A percentile compares a stretch with the other conserved stretches of the same genome.
Evolutionary conservation across 179 eudicot genomes (phyloP).

Genomic region (Carnegiea gigantea): DNA sequence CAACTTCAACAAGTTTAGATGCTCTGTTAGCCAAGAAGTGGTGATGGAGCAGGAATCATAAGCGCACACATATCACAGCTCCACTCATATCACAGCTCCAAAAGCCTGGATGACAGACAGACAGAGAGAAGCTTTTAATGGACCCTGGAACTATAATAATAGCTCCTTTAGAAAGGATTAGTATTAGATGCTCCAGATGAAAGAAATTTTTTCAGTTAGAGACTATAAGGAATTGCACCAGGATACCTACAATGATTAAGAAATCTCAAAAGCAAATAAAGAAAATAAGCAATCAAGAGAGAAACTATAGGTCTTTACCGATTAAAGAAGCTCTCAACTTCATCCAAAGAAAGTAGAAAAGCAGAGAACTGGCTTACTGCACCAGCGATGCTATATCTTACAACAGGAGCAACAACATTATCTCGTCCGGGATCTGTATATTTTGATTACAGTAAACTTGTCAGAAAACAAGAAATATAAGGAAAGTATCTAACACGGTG

Average conservation of each 20-base stretch:
- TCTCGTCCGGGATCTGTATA: constrained; percentile 79
- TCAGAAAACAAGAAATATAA: neutral
- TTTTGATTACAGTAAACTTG: constrained; percentile 2
- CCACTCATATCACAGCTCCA: neutral
- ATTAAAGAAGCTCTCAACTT: constrained; percentile 54
- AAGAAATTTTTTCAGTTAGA: neutral
- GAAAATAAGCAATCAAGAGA: neutral
- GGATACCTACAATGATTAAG: neutral
- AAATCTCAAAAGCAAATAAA: neutral
- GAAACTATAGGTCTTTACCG: constrained; percentile 45
- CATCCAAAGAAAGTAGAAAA: constrained; percentile 61
- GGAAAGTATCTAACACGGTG: neutral
- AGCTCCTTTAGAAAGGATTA: neutral
- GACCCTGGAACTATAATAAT: neutral
- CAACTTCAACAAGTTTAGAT: neutral
- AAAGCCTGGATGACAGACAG: neutral
- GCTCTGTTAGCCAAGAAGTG: neutral
- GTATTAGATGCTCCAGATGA: neutral
- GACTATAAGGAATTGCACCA: neutral
- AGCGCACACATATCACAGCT: too few species aligned
- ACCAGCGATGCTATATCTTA: constrained; percentile 48
- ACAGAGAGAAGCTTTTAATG: neutral
- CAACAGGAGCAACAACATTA: constrained; percentile 85
- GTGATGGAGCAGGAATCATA: neutral
- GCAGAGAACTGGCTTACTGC: constrained; percentile 50